A percentile compares a stretch with the other conserved stretches of the same genome.
phyloP scores from a whole-genome alignment of 2,329 filamentous ascomycete species.

The Fusarium sp. region DNA sequence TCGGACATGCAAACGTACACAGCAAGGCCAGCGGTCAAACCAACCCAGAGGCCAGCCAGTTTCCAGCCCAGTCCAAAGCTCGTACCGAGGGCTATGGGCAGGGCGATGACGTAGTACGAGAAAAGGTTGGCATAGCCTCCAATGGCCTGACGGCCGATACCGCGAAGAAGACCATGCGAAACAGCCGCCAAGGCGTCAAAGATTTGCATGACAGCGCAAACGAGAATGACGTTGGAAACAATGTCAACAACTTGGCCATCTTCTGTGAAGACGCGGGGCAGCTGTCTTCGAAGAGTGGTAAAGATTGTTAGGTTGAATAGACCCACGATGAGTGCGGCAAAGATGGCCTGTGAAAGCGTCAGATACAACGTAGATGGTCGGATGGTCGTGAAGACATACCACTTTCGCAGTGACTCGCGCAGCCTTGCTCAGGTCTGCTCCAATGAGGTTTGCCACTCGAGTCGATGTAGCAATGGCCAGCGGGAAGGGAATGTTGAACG shows the following conservation, averaged over 20 bases:
- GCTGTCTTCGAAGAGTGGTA: constrained; percentile 69
- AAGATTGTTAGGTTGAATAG: constrained; percentile 78
- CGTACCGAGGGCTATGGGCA: constrained; percentile 81
- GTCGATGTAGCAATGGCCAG: constrained; percentile 88
- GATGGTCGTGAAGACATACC: constrained; percentile 49
- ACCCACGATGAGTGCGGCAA: constrained; percentile 72
- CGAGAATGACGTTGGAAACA: constrained; percentile 73
- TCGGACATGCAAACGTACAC: constrained; percentile 55
- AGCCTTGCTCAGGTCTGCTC: constrained; percentile 78
- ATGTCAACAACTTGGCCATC: constrained; percentile 72
- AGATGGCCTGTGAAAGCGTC: constrained; percentile 56
- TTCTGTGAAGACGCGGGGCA: constrained; percentile 77
- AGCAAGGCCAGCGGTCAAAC: constrained; percentile 74
- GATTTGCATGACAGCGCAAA: constrained; percentile 87
- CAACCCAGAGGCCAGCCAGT: constrained; percentile 82
- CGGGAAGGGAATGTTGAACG: constrained; percentile 90
- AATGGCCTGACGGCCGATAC: constrained; percentile 83
- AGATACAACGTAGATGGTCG: not conserved
- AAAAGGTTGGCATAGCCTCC: constrained; percentile 87
- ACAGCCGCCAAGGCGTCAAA: constrained; percentile 81
- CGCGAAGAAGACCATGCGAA: constrained; percentile 83
- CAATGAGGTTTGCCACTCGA: constrained; percentile 87
- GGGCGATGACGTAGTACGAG: constrained; percentile 84
- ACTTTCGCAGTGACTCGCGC: constrained; percentile 81
- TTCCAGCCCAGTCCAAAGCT: constrained; percentile 80